These are phyloP conservation scores for Polytrichum commune DNA, from an alignment of 225 moss, liverwort and hornwort genomes.

Conservation along the genomic window DNA sequence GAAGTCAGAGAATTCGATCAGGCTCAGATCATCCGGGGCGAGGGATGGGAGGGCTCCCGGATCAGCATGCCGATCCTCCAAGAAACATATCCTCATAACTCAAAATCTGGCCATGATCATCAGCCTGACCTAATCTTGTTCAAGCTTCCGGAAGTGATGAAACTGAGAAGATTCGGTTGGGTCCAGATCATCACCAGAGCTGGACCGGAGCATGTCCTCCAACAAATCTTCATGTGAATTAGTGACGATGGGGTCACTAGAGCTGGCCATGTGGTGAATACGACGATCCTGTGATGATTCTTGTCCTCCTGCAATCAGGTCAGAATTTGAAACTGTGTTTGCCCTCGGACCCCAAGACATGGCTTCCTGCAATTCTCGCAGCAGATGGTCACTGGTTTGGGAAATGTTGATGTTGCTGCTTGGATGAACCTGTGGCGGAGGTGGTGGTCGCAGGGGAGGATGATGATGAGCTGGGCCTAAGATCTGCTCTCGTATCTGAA, in stretches of 20 bases:
- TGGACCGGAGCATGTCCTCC: constrained; percentile 38
- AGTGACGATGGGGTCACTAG: background rate
- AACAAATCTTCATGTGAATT: constrained; percentile 24
- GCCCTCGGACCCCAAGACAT: background rate
- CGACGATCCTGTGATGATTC: no score
- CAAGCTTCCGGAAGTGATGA: no score
- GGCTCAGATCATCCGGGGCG: no score
- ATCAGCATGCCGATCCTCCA: no score
- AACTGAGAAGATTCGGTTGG: no score
- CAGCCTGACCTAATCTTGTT: no score
- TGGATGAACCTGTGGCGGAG: background rate
- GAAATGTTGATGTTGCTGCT: background rate
- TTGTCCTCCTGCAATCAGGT: background rate
- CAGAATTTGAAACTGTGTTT: constrained; percentile 2
- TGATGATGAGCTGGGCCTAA: background rate
- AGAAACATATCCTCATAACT: no score
- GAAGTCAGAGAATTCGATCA: no score
- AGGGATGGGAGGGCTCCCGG: no score
- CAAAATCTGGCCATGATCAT: no score
- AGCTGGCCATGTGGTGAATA: background rate
- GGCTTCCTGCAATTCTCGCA: constrained; percentile 3
- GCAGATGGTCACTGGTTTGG: background rate
- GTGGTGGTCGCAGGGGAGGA: background rate
- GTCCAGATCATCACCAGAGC: no score
- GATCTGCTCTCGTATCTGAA: constrained; percentile 6